These are phyloP conservation scores for Pseudopithomyces maydicus DNA, from an alignment of 2,329 filamentous ascomycete genomes.

Conservation along the genomic window DNA sequence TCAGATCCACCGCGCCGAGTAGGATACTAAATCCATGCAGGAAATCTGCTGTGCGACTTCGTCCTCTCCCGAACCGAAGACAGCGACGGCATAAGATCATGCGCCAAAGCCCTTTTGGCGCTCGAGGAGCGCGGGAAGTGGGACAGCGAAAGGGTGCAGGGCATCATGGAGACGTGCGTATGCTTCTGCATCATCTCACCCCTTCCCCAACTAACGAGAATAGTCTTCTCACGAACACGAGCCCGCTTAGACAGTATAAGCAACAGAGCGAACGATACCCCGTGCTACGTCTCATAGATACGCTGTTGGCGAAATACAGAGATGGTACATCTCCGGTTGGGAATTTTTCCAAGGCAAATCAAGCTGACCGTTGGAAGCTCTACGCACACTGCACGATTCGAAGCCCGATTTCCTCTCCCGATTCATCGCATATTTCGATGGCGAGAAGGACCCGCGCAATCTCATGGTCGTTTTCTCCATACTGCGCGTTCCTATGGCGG, in stretches of 20 bases:
- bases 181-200: background rate
- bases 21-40: slow-evolving; percentile 56
- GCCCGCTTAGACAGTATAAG: slow-evolving; percentile 65
- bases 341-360: background rate
- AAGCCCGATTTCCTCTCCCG: slow-evolving; percentile 61
- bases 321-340: slow-evolving; percentile 47
- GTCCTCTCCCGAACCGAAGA: slow-evolving; percentile 67
- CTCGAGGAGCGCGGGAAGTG: slow-evolving; percentile 66
- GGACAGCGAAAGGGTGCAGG: slow-evolving; percentile 60
- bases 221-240: slow-evolving; percentile 54
- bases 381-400: slow-evolving; percentile 57
- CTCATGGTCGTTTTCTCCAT: slow-evolving; percentile 74
- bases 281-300: slow-evolving; percentile 65
- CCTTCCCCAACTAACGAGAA: background rate
- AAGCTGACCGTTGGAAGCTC: slow-evolving; percentile 22
- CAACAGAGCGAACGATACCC: slow-evolving; percentile 65
- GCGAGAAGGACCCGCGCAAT: slow-evolving; percentile 72
- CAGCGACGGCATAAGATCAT: slow-evolving; percentile 58
- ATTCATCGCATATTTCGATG: slow-evolving; percentile 68
- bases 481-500: slow-evolving; percentile 68
- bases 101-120: slow-evolving; percentile 62
- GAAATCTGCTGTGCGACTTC: slow-evolving; percentile 65
- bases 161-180: slow-evolving; percentile 58
- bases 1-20: background rate
- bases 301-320: slow-evolving; percentile 66